Percentiles rank a stretch among this genome's conserved stretches.
Conservation (phyloP, 805 yeast species). For the Citeromyces matritensis region DNA sequence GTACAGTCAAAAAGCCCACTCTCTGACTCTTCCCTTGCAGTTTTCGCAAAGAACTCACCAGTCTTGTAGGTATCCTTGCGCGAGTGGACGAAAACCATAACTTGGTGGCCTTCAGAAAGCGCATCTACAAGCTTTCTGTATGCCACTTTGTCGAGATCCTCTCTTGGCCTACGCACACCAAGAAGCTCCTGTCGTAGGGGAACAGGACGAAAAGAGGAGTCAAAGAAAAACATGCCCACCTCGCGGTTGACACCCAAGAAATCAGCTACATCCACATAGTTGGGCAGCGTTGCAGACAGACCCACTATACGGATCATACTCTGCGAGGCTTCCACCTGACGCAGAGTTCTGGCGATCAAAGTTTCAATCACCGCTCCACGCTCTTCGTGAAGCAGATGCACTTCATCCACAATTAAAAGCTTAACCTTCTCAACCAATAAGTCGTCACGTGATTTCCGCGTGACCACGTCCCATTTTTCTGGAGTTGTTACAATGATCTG, state of each 20-base stretch:
- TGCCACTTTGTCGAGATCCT: slow-evolving; percentile 58
- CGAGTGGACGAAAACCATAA: slow-evolving; percentile 86
- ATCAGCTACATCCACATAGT: slow-evolving; percentile 86
- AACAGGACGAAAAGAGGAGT: slow-evolving; percentile 84
- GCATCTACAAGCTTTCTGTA: slow-evolving; percentile 66
- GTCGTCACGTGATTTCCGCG: slow-evolving; percentile 77
- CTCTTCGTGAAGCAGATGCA: slow-evolving; percentile 91
- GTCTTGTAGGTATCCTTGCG: slow-evolving; percentile 83
- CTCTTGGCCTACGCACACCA: slow-evolving; percentile 77
- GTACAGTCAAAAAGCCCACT: slow-evolving; percentile 41
- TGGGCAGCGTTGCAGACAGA: slow-evolving; percentile 86
- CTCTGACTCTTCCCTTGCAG: slow-evolving; percentile 53
- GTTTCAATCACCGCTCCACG: slow-evolving; percentile 97
- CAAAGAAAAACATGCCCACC: slow-evolving; percentile 89
- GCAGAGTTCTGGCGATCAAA: slow-evolving; percentile 79
- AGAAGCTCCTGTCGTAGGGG: slow-evolving; percentile 80
- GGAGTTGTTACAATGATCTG: slow-evolving; percentile 89
- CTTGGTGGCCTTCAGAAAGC: slow-evolving; percentile 51
- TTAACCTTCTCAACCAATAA: slow-evolving; percentile 77
- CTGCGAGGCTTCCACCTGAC: slow-evolving; percentile 92
- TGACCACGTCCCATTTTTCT: slow-evolving; percentile 94
- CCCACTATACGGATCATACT: slow-evolving; percentile 91
- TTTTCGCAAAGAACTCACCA: slow-evolving; percentile 54
- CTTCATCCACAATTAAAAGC: slow-evolving; percentile 86
- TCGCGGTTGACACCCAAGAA: slow-evolving; percentile 83